Percentiles rank a stretch among this genome's conserved stretches.
Conservation (phyloP, 2,329 filamentous ascomycete species). For the Cyphellophora europaea region DNA sequence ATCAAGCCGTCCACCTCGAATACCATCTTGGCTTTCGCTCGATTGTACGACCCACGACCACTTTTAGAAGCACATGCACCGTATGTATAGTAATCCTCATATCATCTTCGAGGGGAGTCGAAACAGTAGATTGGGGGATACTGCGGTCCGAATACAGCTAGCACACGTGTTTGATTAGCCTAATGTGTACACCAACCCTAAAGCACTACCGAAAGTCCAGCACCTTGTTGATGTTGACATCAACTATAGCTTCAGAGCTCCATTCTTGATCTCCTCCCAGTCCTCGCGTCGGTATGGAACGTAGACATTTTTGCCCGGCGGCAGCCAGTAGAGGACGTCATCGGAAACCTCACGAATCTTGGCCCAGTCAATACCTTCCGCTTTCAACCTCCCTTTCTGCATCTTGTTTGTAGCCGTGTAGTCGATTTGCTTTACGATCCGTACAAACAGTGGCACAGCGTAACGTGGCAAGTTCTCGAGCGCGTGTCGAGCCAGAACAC, state of each 20-base stretch:
- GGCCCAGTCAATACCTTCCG: constrained; percentile 16
- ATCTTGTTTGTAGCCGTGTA: constrained; percentile 72
- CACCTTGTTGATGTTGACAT: too few relatives aligned
- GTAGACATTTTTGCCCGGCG: constrained; percentile 12
- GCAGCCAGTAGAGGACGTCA: constrained; percentile 18
- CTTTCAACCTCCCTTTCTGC: constrained; percentile 58
- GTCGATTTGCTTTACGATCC: constrained; percentile 48
- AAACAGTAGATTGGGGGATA: too few relatives aligned
- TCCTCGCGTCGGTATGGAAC: constrained; percentile 12
- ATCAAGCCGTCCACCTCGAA: too few relatives aligned
- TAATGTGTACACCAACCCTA: too few relatives aligned
- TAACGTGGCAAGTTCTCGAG: constrained; percentile 57
- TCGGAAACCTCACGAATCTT: constrained; percentile 7
- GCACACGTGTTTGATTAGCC: too few relatives aligned
- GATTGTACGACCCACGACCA: too few relatives aligned
- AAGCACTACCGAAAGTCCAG: too few relatives aligned
- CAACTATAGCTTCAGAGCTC: constrained; percentile 15
- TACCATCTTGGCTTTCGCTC: too few relatives aligned
- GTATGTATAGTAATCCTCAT: too few relatives aligned
- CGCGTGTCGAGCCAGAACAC: constrained; percentile 48
- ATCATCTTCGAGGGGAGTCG: too few relatives aligned
- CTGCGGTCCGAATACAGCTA: too few relatives aligned
- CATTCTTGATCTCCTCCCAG: constrained; percentile 17
- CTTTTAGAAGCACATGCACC: too few relatives aligned
- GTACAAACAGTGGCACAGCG: constrained; percentile 65